These are phyloP conservation scores for Aurinia saxatilis DNA, from an alignment of 345 rosid species.

Conservation along the genomic window DNA sequence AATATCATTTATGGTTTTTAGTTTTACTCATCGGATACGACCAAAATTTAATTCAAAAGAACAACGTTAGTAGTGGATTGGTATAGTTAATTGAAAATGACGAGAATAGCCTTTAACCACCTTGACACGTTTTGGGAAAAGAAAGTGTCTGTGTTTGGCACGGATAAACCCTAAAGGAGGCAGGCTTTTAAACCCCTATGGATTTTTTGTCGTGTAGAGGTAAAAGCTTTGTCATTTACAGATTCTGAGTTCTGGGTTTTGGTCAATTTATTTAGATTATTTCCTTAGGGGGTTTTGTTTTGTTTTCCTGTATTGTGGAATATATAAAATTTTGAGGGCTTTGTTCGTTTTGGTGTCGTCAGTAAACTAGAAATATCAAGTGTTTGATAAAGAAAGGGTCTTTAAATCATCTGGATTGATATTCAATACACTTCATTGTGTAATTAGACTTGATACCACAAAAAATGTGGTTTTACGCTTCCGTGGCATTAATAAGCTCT, in stretches of 20 bases:
- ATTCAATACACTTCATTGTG: background rate
- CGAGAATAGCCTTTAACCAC: slow-evolving; percentile 12
- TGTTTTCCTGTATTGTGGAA: slow-evolving; percentile 30
- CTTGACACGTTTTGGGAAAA: background rate
- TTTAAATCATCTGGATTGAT: slow-evolving; percentile 18
- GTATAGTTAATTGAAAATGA: background rate
- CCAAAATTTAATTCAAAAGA: too few relatives aligned
- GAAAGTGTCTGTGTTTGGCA: background rate
- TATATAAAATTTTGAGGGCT: slow-evolving; percentile 24
- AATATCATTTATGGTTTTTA: too few relatives aligned
- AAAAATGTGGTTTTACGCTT: slow-evolving; percentile 24
- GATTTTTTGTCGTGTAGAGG: too few relatives aligned
- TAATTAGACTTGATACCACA: slow-evolving; percentile 27
- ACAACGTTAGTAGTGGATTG: too few relatives aligned
- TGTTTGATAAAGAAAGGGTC: slow-evolving; percentile 8
- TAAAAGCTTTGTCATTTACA: too few relatives aligned
- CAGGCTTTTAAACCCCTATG: background rate
- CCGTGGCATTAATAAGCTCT: slow-evolving; percentile 29
- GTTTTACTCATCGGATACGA: too few relatives aligned
- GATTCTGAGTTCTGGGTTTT: too few relatives aligned
- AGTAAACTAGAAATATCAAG: slow-evolving; percentile 22
- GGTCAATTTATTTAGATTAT: too few relatives aligned
- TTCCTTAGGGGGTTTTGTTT: too few relatives aligned
- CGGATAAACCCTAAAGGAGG: slow-evolving; percentile 7
- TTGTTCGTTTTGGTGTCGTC: slow-evolving; percentile 27